Base-by-base conservation (phyloP, 179 eudicot species). In the Patellifolia procumbens region DNA sequence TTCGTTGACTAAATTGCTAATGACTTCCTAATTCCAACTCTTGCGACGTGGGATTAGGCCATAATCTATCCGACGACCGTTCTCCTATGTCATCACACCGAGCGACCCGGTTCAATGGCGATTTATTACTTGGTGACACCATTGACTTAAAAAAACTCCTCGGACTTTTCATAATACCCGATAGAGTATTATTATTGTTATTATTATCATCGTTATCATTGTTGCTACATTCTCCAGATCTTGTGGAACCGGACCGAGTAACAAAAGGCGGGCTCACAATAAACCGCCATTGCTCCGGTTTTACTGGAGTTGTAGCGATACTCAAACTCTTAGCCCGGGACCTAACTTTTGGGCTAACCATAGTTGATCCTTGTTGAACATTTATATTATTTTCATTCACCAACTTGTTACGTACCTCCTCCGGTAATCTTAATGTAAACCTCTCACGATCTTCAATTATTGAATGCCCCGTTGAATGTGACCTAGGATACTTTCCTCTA, bases 391-490 rank as follows among this genome's bases (percentile, higher is more conserved):
- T 76, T 11, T 55, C 51, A 43, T 80, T 78, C 52, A 81, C 77
- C 68, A 91, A 69, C 71, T 72, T 80, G 63, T 80, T 85, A 15
- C 89, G 85, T 78, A 88, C 87, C 31, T 84, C 90, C 5, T 83
- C 88, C 1, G 97, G 89, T 53, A 91, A 76, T 77, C 89, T 82
- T 60, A 93, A 70, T 52, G 93, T 89, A 66, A 86, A 91, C 86
- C 91, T 78, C 28, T 91, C 91, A 24, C 65, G 68, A 46, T 90
- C 76, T 2, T 80, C 88, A 6, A 82, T 81, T 71, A 85, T 75
- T 55, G 85, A 83, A 79, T 87, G 91, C 0, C 93, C 92, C 5
- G 93, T 90, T 5, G 97, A 85, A 74, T 88, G 91, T 22, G 97
- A 87, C 75, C 91, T 65, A 0, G 78, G 86, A 34, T 84, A 74